Evolutionary conservation across 2,329 filamentous ascomycete genomes (phyloP), one percentile per base, ranked within the genome.

Genomic region (Plectosphaerella plurivora): DNA sequence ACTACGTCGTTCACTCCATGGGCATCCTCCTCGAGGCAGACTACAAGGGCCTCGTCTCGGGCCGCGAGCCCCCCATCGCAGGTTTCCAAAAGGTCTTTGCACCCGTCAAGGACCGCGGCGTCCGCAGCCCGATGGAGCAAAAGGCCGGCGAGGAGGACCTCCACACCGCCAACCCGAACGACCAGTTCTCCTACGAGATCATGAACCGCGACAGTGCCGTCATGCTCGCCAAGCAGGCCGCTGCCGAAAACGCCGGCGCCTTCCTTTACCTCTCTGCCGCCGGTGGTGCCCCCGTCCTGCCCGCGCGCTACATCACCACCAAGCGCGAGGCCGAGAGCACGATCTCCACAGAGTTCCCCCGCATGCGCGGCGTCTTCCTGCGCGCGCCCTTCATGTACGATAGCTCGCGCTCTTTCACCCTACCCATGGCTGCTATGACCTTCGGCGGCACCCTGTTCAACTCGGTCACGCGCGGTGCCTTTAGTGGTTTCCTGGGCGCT

Each of bases 171-270:
- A 85, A 89, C 67, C 80, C 75, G 45, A 84, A 85, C 60, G 85
- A 86, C 24, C 88, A 94, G 71, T 77, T 96, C 62, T 97, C 93
- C 16, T 99, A 99, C 74, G 94, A 97, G 74, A 79, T 91, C 55
- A 97, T 99, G 91, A 99, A 99, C 73, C 83, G 94, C 53, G 93
- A 97, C 72, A 83, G 77, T 73, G 93, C 93, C 47, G 83, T 97
- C 55, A 81, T 87, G 51, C 79, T 97, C 14, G 94, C 93, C 14
- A 84, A 87, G 63, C 89, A 93, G 66, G 85, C 91, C 2, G 78
- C 79, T 24, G 73, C 73, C 35, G 82, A 83, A 54, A 77, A 83
- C 36, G 86, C 87, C 14, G 72, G 78, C 16, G 83, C 85, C 0
- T 97, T 96, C 66, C 84, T 87, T 54, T 97, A 91, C 75, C 87